Evolutionary conservation across 1,284 basidiomycete species (phyloP).

Genomic region (Leccinum griseonigrum): DNA sequence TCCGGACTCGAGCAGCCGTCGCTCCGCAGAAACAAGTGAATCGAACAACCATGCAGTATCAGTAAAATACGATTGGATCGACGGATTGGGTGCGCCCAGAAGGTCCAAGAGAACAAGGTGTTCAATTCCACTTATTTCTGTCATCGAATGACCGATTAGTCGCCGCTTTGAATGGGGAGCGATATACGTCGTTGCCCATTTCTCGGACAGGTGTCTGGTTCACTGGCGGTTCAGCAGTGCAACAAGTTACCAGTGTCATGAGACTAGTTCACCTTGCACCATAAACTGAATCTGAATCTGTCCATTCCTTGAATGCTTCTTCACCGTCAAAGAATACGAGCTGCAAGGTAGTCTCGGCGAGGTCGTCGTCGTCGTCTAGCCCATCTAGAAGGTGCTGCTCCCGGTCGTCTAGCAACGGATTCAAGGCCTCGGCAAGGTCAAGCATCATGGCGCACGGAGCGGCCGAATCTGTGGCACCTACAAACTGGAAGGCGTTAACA

Average conservation of each 20-base stretch:
- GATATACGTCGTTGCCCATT: slow-evolving; percentile 75
- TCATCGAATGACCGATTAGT: slow-evolving; percentile 49
- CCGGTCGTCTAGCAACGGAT: slow-evolving; percentile 66
- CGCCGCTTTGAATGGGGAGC: slow-evolving; percentile 60
- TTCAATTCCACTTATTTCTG: slow-evolving; percentile 78
- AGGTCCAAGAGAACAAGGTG: slow-evolving; percentile 90
- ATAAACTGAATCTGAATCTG: slow-evolving; percentile 88
- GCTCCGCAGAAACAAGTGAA: slow-evolving; percentile 66
- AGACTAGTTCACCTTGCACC: slow-evolving; percentile 68
- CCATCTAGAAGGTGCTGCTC: slow-evolving; percentile 54
- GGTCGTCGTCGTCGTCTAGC: slow-evolving; percentile 53
- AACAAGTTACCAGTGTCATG: not conserved
- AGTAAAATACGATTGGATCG: slow-evolving; percentile 77
- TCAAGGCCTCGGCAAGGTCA: slow-evolving; percentile 82
- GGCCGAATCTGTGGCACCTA: slow-evolving; percentile 97
- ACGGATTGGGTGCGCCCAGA: slow-evolving; percentile 72
- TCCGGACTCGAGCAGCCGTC: slow-evolving; percentile 59
- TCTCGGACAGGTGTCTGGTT: slow-evolving; percentile 76
- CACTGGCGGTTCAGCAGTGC: slow-evolving; percentile 3
- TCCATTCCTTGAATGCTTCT: slow-evolving; percentile 94
- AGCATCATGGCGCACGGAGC: slow-evolving; percentile 94
- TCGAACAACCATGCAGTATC: slow-evolving; percentile 93
- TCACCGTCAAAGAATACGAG: slow-evolving; percentile 99
- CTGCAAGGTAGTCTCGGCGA: slow-evolving; percentile 83
- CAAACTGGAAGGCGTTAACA: slow-evolving; percentile 57